Evolutionary conservation across 2,329 filamentous ascomycete species (phyloP), one percentile per base, ranked within the genome.

Genomic region (Orbilia oligospora): DNA sequence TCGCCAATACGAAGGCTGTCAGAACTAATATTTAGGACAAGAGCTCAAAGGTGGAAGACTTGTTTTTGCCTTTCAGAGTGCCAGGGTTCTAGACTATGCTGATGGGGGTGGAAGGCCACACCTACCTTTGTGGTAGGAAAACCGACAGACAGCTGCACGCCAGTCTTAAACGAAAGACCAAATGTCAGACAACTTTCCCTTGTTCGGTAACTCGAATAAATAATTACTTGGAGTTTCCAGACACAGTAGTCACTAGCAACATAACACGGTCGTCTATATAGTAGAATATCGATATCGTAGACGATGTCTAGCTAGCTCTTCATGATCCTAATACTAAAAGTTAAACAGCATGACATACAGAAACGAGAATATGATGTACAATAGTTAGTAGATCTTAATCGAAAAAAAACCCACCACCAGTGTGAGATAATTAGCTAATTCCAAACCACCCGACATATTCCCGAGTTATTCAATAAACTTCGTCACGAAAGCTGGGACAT

Each of bases 231-330:
- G 72, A 76, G 65, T 70, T 76, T 65, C 72, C 58, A 3, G 48
- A 76, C 55, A 58, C 44, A 65, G 71, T 55, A 76, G 48, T 69
- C 46, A 36, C 38, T 70, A 58, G 56, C 12, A 41, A 65, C 30
- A 65, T 71, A 70, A 56, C 49, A 71, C 65, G 41, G 72, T 56
- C 36, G 27, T 65, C 30, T 48, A 33, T 48, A 70, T 55, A 24
- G 38, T 68, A 70, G 56, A 76, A 75, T 64, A 65, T 55, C 30
- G 65, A 51, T 76, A 76, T 76, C 30, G 46, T 71, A 76, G 51
- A 76, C 72, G 72, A 67, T 46, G n/a, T 49, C 18, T 41, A 70
- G 72, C 48, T 76, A 76, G 72, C 48, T 49, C 48, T 38, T 67
- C 20, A 51, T 16, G n/a, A 33, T 38, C 38, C 41, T 61, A 61